phyloP scores from a whole-genome alignment of 768 basidiomycete genomes.

The Cyclocybe cylindracea region DNA sequence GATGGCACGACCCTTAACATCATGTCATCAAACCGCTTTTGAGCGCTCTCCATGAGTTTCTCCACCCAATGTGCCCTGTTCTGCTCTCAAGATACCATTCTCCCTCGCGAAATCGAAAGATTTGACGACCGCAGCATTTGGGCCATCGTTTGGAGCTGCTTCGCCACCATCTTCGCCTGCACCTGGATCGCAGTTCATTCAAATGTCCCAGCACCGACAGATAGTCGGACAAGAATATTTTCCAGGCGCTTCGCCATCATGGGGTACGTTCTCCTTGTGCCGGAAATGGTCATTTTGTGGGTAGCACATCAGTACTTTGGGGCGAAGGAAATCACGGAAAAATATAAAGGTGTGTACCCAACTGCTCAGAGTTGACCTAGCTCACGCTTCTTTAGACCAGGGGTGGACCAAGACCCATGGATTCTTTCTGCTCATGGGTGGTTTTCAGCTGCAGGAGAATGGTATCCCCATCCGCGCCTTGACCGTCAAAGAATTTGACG shows the following conservation, averaged over 20 bases:
- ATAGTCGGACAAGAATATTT: neutral
- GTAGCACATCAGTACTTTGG: conserved; percentile 19
- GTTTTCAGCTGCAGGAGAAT: conserved; percentile 19
- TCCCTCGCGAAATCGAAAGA: too few species aligned
- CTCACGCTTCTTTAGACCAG: conserved; percentile 3
- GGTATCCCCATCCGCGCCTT: neutral
- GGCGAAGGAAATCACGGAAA: conserved; percentile 2
- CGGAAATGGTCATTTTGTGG: conserved; percentile 4
- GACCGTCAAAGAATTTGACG: neutral
- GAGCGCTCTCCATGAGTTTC: too few species aligned
- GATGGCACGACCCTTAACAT: too few species aligned
- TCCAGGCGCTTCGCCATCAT: conserved; percentile 3
- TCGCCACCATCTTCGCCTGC: conserved; percentile 5
- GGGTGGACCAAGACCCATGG: conserved; percentile 8
- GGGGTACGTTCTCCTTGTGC: conserved; percentile 4
- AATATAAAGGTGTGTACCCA: neutral
- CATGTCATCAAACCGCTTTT: too few species aligned
- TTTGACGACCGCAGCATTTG: neutral
- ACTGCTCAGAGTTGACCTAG: neutral
- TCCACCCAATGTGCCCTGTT: too few species aligned
- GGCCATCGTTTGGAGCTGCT: conserved; percentile 7
- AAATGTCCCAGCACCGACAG: neutral
- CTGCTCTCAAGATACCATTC: too few species aligned
- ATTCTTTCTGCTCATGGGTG: conserved; percentile 10
- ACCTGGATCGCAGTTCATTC: conserved; percentile 9